These are phyloP conservation scores for Pichia sp. DNA, from an alignment of 1,139 yeast species.

Conservation along the genomic window DNA sequence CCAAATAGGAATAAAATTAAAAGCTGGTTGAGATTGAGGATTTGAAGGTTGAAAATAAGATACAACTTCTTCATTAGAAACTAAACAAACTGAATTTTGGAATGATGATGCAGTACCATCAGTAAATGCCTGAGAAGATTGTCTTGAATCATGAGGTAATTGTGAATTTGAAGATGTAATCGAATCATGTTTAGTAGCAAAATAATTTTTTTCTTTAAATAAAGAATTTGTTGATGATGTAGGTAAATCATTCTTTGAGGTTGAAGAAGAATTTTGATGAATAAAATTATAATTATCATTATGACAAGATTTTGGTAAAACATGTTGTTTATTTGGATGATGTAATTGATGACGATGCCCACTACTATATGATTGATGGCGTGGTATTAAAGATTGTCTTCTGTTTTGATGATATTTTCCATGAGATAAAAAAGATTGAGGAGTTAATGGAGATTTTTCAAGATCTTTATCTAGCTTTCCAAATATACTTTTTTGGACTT, in stretches of 20 bases:
- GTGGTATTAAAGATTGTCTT: constrained; percentile 4
- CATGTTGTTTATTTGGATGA: neutral
- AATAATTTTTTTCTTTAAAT: constrained; percentile 13
- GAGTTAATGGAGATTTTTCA: constrained; percentile 10
- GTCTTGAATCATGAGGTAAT: constrained; percentile 11
- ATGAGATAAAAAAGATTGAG: neutral
- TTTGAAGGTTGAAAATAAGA: constrained; percentile 36
- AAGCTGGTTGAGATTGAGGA: constrained; percentile 31
- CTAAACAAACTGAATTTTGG: constrained; percentile 18
- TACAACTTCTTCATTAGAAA: constrained; percentile 31
- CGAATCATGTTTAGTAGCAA: constrained; percentile 13
- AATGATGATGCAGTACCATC: constrained; percentile 10
- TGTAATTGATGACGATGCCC: no score
- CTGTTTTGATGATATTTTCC: neutral
- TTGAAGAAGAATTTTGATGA: constrained; percentile 4
- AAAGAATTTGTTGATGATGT: constrained; percentile 2
- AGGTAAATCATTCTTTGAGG: neutral
- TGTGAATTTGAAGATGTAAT: constrained; percentile 7
- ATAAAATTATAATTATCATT: neutral
- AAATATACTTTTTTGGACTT: neutral
- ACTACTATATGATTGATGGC: constrained; percentile 6
- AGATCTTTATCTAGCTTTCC: neutral
- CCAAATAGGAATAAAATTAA: constrained; percentile 37
- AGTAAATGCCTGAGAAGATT: constrained; percentile 14
- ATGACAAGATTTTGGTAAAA: neutral